Percentiles rank a stretch among this genome's conserved stretches.
These are phyloP conservation scores for Ceratocystis alfenasii DNA, from an alignment of 2,329 filamentous ascomycete genomes.

Conservation along the genomic window DNA sequence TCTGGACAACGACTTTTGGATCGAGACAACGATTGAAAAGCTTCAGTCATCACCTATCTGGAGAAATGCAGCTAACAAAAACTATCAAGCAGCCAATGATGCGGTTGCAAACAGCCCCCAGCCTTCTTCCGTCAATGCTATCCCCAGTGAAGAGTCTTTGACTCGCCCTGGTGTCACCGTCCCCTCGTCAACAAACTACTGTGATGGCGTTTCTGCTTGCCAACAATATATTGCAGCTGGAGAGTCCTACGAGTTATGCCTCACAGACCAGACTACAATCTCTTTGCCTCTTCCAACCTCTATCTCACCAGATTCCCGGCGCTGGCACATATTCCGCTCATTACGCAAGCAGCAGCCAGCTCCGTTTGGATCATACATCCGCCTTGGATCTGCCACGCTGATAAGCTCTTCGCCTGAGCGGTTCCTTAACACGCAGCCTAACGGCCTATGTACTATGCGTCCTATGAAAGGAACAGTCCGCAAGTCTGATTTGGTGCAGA, in stretches of 20 bases:
- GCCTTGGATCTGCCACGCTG: conserved; percentile 56
- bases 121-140: not conserved
- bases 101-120: not conserved
- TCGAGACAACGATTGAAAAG: not conserved
- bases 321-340: conserved; percentile 61
- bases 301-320: conserved; percentile 28
- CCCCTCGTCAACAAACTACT: conserved; percentile 44
- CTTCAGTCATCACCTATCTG: conserved; percentile 26
- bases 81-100: not conserved
- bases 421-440: conserved; percentile 51
- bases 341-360: conserved; percentile 64
- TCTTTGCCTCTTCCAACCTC: conserved; percentile 30
- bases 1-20: conserved; percentile 23
- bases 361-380: conserved; percentile 73
- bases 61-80: conserved; percentile 21
- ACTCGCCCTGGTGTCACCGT: conserved; percentile 26
- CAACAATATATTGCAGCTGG: conserved; percentile 62
- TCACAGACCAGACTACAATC: conserved; percentile 64
- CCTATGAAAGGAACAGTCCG: conserved; percentile 97
- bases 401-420: conserved; percentile 80
- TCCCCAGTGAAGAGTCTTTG: conserved; percentile 5
- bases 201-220: conserved; percentile 53
- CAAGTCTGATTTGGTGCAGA: conserved; percentile 54
- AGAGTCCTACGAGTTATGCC: conserved; percentile 74
- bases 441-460: conserved; percentile 61